Conservation (phyloP, 768 basidiomycete genomes). For the Asterophora lycoperdoides region DNA sequence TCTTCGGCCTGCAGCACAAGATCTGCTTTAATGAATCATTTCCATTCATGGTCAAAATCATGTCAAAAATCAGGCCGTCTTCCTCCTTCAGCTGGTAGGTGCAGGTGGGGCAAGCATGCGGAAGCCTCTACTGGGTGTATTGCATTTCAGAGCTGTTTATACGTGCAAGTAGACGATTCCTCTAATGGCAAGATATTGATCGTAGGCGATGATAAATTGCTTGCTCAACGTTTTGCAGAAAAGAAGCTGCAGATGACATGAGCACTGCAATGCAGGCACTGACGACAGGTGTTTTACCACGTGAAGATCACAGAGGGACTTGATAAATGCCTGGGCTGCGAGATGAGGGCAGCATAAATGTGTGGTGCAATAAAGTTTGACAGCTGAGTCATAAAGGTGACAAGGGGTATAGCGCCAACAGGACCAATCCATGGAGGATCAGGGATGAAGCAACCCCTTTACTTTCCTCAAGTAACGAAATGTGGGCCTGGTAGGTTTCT, state of each 20-base stretch:
- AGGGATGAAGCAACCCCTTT: slow-evolving; percentile 2
- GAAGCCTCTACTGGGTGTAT: too few relatives aligned
- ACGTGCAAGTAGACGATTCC: too few relatives aligned
- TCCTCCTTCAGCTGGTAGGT: slow-evolving; percentile 1
- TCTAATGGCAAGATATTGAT: slow-evolving; percentile 21
- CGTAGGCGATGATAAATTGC: slow-evolving; percentile 23
- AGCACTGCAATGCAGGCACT: not conserved
- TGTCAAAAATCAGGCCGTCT: not conserved
- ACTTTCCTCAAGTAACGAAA: too few relatives aligned
- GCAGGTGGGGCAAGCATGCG: not conserved
- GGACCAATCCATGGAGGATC: slow-evolving; percentile 22
- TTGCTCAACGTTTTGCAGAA: not conserved
- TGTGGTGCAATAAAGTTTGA: slow-evolving; percentile 20
- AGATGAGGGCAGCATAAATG: slow-evolving; percentile 23
- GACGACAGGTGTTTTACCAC: not conserved
- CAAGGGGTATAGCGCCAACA: slow-evolving; percentile 19
- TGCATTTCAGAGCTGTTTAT: too few relatives aligned
- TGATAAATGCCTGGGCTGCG: slow-evolving; percentile 24
- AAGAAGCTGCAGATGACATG: slow-evolving; percentile 14
- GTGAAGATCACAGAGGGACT: slow-evolving; percentile 27
- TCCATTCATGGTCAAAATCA: not conserved
- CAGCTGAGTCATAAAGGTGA: slow-evolving; percentile 18
- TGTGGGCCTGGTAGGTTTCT: too few relatives aligned
- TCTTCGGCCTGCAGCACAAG: too few relatives aligned
- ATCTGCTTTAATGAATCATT: not conserved